Evolutionary conservation across 2,329 filamentous ascomycete genomes (phyloP), one percentile per base, ranked within the genome.

Genomic region (Knoxdaviesia capensis): DNA sequence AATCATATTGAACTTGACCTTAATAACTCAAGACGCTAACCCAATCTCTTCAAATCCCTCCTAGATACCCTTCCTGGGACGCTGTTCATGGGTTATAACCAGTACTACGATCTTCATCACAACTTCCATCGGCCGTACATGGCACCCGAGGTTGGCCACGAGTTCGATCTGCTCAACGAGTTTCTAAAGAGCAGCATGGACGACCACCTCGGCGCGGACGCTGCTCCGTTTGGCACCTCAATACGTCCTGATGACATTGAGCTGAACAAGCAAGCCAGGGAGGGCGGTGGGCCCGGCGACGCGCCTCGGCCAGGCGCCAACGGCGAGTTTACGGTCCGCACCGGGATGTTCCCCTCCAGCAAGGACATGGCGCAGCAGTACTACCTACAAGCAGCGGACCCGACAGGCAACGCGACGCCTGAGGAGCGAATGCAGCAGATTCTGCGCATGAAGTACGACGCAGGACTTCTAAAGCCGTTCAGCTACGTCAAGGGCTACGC

Each of bases 401-500:
- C 90, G 3, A 84, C 84, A 5, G 88, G 88, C 41, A 73, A 20
- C 51, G 43, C 40, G n/a, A 81, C 80, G 28, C 86, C 90, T 8
- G 87, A 94, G 59, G 85, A 94, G 57, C 80, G 90, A 46, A 94
- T 98, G 83, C 81, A 88, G 53, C 85, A 90, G 51, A 74, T 98
- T 6, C 73, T 98, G 44, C 83, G 81, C 56, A 90, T 90, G 48
- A 98, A 98, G 59, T 92, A 94, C 59, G 87, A 96, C 50, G 90
- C 90, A 1, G 90, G 90, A 2, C 69, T 98, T 53, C 66, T 98
- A 45, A 90, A 87, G 54, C 90, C 90, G 1, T 98, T 98, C 69
- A 96, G 96, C 62, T 98, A 98, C 58, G 84, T 96, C 51, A 93
- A 92, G 54, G 90, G 90, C 8, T 98, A 98, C 58, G 80, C 85